Evolutionary conservation across 2,329 filamentous ascomycete genomes (phyloP), one percentile per base, ranked within the genome.

Genomic region (Gaeumannomyces sp.): DNA sequence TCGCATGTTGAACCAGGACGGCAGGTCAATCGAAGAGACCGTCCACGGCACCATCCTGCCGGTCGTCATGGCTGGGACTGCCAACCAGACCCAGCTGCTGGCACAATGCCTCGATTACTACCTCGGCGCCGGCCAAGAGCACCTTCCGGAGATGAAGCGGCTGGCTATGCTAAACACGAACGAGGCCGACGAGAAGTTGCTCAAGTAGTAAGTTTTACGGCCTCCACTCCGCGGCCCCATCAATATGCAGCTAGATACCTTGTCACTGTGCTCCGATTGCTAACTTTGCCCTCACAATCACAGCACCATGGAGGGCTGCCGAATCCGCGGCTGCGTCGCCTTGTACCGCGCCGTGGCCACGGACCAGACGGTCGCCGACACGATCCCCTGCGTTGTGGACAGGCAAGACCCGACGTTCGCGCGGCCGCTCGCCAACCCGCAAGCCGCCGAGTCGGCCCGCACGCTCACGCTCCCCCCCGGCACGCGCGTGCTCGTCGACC

Each of bases 91-190:
- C 11, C 81, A 85, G 68, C 75, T 85, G 66, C 83, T 87, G 69
- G 79, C 81, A 1, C 82, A 87, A 73, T 78, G 83, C 56, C 74
- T 88, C 61, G 85, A 88, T 69, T 88, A 82, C 74, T 88, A 86
- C 71, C 78, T 88, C 13, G 77, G 77, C 62, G 74, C 81, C 66
- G 80, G 82, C 69, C 74, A 76, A 67, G 65, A 76, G 45, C 77
- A 87, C 67, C 75, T 86, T 1, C 75, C 80, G 0, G 80, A 82
- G 63, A 80, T 88, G 68, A 79, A 83, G 67, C 75, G 76, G 19
- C 76, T 86, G 8, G 79, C 85, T 45, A 77, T 79, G 61, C 70
- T 79, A 60, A 74, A 83, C 65, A 82, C 79, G 3, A 68, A 75
- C 7, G 81, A 83, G 66, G 79, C 84, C 0, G 83, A 87, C 66